Base-by-base conservation (phyloP, 2,329 filamentous ascomycete genomes). In the Scedosporium boydii region DNA sequence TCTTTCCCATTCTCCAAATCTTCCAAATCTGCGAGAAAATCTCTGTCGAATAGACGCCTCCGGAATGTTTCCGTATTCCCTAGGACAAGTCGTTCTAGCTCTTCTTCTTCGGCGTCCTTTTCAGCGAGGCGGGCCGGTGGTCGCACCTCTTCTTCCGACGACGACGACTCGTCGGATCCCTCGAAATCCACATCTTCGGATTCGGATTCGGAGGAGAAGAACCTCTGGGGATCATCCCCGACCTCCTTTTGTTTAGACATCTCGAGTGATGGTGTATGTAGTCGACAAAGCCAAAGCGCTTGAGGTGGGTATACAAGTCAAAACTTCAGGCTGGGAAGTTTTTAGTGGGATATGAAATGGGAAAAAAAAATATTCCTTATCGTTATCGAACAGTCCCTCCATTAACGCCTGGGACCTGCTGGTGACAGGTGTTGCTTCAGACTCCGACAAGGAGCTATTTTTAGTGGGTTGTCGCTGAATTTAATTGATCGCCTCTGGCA, bases 71-170 rank as follows among this genome's bases (percentile, higher is more conserved):
- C 83, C 57, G 88, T 86, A 75, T 96, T 90, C 62, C 95, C 95
- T 65, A 99, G 90, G 3, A 99, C 89, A 65, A 97, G 78, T 66
- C 87, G 85, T 77, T 97, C 93, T 34, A 97, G 84, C 72, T 93
- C 91, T 70, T 89, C 86, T 73, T 97, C 93, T 60, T 89, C 87
- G 14, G 86, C 87, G 71, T 96, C 91, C 72, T 93, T 95, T 59
- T 89, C 87, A 62, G 72, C 73, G 61, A 75, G 67, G 59, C 62
- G 60, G 63, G 63, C 44, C 21, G 26, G 21, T 16, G 60, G 42
- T 41, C 62, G 46, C 38, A 65, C 67, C 53, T 67, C 66, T 21
- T 69, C 68, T 58, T 70, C 69, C 29, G 70, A 63, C 14, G 71
- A 70, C 38, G 34, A 38, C 10, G 34, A 38, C 29, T 71, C 70